Base-by-base conservation (phyloP, 2,329 filamentous ascomycete species). In the Trichoderma harzianum region DNA sequence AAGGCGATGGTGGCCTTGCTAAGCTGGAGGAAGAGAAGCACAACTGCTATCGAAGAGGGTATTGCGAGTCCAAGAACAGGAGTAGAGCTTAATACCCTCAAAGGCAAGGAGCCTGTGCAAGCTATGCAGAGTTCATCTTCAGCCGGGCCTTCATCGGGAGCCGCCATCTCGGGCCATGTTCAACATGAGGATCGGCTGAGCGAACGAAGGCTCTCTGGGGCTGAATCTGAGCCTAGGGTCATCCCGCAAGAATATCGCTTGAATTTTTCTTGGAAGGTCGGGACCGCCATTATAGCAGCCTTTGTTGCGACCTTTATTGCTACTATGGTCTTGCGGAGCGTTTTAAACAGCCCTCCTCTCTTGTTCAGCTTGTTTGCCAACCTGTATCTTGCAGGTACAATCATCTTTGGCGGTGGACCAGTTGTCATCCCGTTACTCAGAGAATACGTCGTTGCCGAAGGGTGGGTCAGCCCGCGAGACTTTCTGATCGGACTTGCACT, bases 401-500 rank as follows among this genome's bases (percentile, higher is more conserved):
- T 91, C 71, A 90, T 90, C 74, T 89, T 90, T 64, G 89, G 89
- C 4, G 89, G 89, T 3, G 89, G 89, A 0, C 89, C 89, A 0
- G 89, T 91, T 0, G 89, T 91, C 0, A 90, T 91, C 58, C 89
- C 90, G 0, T 83, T 92, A 0, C 82, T 91, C 1, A 83, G 88
- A 21, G 86, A 89, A 72, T 89, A 88, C 75, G 83, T 93, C 43
- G 92, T 93, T 0, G 84, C 86, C 0, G 89, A 91, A 28, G 89
- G 89, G 7, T 94, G 91, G 91, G 91, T 94, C 0, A 88, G 86
- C 0, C 84, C 90, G 0, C 86, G 92, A 5, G 90, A 94, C 77
- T 93, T 94, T 77, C 83, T 94, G 0, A 88, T 93, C 63, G 92
- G 91, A 0, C 86, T 94, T 0, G 92, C 91, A 8, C 85, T 94